Conservation (phyloP, 345 rosid species). For the Euphorbia tirucalli region DNA sequence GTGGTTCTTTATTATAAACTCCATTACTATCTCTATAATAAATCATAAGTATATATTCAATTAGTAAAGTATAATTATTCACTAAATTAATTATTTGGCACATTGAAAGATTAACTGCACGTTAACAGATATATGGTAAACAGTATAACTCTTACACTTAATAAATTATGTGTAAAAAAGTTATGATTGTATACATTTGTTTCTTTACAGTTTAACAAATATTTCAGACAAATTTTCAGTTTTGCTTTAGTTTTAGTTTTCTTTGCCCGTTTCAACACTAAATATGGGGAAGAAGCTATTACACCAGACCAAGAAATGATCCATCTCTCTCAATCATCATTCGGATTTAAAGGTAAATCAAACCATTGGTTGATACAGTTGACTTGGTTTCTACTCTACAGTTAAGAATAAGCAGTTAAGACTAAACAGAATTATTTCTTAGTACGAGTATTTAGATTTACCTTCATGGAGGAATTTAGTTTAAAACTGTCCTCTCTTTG, state of each 20-base stretch:
- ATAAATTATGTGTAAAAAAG: too few species aligned
- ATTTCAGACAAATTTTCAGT: not conserved
- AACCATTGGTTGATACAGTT: not conserved
- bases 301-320: not conserved
- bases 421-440: not conserved
- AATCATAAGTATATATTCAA: not conserved
- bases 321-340: not conserved
- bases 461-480: conserved; percentile 75
- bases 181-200: too few species aligned
- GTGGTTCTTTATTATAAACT: not conserved
- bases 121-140: not conserved
- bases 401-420: not conserved
- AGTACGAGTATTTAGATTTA: conserved; percentile 19
- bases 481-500: conserved; percentile 77
- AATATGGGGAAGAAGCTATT: not conserved
- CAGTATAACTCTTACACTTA: not conserved
- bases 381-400: not conserved
- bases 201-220: not conserved
- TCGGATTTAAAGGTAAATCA: not conserved
- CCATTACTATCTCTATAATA: not conserved
- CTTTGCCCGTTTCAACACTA: not conserved
- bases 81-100: not conserved
- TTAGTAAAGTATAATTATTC: not conserved
- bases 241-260: not conserved
- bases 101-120: not conserved